Evolutionary conservation across 371 early-diverging fungal species (phyloP), one percentile per base, ranked within the genome.

Genomic region (Chytridium lagenaria): DNA sequence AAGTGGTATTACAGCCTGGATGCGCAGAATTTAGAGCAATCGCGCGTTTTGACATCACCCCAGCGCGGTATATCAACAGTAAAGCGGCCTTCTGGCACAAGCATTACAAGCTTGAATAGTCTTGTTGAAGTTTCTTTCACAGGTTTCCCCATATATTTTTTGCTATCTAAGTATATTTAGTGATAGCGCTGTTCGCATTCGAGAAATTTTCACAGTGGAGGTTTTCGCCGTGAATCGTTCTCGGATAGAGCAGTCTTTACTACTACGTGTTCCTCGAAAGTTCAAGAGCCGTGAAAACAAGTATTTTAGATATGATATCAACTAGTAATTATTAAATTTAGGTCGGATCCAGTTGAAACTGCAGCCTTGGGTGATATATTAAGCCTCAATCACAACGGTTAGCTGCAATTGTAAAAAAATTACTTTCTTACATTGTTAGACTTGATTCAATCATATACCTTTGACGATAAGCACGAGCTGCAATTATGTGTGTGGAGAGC

Each of bases 151-250:
- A 16, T 3, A 34, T 61, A 51, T 44, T 51, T 66, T 49, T 40
- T 19, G 72, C 77, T 2, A 36, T 65, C 50, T 19, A 64, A n/a
- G 22, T 65, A 15, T 10, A 34, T 55, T 19, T 66, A 85, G 88
- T 87, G 15, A 73, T 80, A 52, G 78, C 85, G 26, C 83, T 19
- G 85, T 87, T 28, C 72, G 77, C 26, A 84, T 90, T 0, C 90
- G 90, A 12, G 90, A 89, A 61, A 83, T 88, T 12, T 93, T 93
- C 75, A 87, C 89, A 1, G 83, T 92, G 0, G 89, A 92, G 67
- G 84, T 91, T 39, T 89, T 92, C 68, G 84, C 92, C 75, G 91
- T 92, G 31, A 93, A 92, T 77, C 80, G 89, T 23, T 90, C 92
- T n/a, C 83, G 86, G 38, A 86, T 86, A 51, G 86, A 88, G 22